Percentiles rank a stretch among this genome's conserved stretches.
These are phyloP conservation scores for Xylaria sp. DNA, from an alignment of 2,329 filamentous ascomycete species.

Conservation along the genomic window DNA sequence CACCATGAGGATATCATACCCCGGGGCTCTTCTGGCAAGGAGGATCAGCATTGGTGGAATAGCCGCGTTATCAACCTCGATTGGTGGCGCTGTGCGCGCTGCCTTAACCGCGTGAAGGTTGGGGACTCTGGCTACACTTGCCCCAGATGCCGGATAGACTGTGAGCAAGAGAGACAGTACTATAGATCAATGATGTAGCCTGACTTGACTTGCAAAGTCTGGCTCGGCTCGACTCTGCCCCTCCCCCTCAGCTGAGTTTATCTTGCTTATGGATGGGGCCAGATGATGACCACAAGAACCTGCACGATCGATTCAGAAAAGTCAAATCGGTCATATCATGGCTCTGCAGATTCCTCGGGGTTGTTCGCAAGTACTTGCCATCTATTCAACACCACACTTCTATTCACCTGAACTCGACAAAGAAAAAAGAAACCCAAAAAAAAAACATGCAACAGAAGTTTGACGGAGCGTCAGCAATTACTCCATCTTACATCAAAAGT, in stretches of 20 bases:
- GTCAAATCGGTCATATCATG: neutral
- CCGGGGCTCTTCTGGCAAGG: conserved; percentile 40
- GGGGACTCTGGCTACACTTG: conserved; percentile 57
- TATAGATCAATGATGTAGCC: conserved; percentile 22
- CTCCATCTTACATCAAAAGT: conserved; percentile 3
- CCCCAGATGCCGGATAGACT: conserved; percentile 56
- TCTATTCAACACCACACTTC: neutral
- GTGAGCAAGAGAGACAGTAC: conserved; percentile 55
- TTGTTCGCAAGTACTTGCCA: neutral
- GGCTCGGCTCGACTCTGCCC: conserved; percentile 9
- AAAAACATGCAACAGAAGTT: neutral
- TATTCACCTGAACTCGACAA: neutral
- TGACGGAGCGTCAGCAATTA: conserved; percentile 5
- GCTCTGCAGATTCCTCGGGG: neutral
- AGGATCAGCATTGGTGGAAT: conserved; percentile 52
- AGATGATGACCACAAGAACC: neutral
- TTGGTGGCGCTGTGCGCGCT: conserved; percentile 67
- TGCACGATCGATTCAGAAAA: neutral
- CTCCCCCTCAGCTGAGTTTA: conserved; percentile 3
- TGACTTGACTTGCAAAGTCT: conserved; percentile 1
- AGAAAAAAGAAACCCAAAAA: conserved; percentile 1
- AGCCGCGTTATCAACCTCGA: conserved; percentile 51
- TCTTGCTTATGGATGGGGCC: neutral
- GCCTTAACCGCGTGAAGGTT: conserved; percentile 58
- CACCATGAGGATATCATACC: conserved; percentile 60